Evolutionary conservation across 2,329 filamentous ascomycete genomes (phyloP).

Genomic region (Tolypocladium guangdongense): DNA sequence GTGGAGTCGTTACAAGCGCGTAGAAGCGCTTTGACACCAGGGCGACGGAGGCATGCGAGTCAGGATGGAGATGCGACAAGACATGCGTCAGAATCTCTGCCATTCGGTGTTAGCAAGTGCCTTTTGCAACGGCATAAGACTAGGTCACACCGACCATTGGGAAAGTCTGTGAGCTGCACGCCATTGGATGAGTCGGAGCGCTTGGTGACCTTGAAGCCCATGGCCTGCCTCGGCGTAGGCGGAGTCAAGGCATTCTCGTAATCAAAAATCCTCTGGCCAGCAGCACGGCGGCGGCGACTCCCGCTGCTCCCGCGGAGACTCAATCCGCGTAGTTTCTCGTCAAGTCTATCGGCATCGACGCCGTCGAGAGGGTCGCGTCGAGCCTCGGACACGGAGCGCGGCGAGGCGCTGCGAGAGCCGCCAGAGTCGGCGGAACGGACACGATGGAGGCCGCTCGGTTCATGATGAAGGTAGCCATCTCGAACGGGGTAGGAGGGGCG

Average conservation of each 20-base stretch:
- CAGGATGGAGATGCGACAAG: conserved; percentile 77
- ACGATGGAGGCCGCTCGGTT: conserved; percentile 26
- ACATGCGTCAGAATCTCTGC: conserved; percentile 87
- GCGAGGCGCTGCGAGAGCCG: conserved; percentile 24
- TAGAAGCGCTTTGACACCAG: conserved; percentile 85
- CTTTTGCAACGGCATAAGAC: neutral
- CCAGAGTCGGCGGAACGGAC: conserved; percentile 11
- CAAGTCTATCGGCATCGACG: conserved; percentile 32
- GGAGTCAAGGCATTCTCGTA: conserved; percentile 49
- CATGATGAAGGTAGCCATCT: conserved; percentile 44
- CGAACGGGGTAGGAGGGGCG: conserved; percentile 29
- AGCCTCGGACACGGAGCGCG: conserved; percentile 20
- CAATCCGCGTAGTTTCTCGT: conserved; percentile 42
- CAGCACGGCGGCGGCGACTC: conserved; percentile 18
- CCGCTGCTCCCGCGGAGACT: conserved; percentile 23
- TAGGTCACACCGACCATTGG: conserved; percentile 57
- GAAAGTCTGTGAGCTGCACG: conserved; percentile 47
- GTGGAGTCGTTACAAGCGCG: conserved; percentile 74
- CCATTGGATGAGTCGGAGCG: conserved; percentile 29
- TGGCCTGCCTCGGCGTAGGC: conserved; percentile 32
- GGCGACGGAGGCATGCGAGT: conserved; percentile 71
- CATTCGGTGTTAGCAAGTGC: neutral
- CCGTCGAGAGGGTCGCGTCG: conserved; percentile 16
- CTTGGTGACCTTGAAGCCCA: conserved; percentile 46
- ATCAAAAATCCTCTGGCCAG: conserved; percentile 45